Conservation (phyloP, 345 rosid genomes). For the Streptanthus diversifolius region DNA sequence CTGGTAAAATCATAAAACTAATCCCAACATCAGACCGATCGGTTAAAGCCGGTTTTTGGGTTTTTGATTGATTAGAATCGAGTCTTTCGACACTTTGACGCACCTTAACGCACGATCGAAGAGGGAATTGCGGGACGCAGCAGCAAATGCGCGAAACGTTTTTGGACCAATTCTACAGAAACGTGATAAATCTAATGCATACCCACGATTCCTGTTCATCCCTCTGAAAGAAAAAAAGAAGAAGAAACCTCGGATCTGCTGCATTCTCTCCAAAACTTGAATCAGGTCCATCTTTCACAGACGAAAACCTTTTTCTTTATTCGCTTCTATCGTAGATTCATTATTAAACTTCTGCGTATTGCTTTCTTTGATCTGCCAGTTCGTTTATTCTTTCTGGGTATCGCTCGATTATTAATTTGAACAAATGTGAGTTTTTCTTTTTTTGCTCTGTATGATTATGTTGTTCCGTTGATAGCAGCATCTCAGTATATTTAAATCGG, state of each 20-base stretch:
- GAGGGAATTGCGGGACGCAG: slow-evolving; percentile 30
- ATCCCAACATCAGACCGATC: background rate
- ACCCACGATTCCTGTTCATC: slow-evolving; percentile 8
- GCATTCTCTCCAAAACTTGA: slow-evolving; percentile 21
- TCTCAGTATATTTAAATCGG: background rate
- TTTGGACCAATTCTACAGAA: slow-evolving; percentile 34
- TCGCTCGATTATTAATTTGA: background rate
- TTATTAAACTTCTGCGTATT: background rate
- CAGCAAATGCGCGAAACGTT: slow-evolving; percentile 39
- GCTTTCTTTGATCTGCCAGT: background rate
- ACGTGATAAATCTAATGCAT: slow-evolving; percentile 8
- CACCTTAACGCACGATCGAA: slow-evolving; percentile 22
- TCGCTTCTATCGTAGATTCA: background rate
- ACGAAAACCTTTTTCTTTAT: background rate
- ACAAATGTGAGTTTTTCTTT: background rate
- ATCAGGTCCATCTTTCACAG: slow-evolving; percentile 28
- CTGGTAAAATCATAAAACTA: background rate
- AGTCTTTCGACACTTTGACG: slow-evolving; percentile 7
- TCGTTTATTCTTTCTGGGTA: background rate
- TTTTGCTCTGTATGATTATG: background rate
- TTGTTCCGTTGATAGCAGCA: background rate
- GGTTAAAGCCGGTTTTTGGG: slow-evolving; percentile 14
- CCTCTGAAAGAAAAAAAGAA: background rate
- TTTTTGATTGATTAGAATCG: background rate
- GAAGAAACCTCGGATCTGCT: slow-evolving; percentile 23